Evolutionary conservation across 306 rosid genomes (phyloP).

Genomic region (Elaeagnus macrophylla): DNA sequence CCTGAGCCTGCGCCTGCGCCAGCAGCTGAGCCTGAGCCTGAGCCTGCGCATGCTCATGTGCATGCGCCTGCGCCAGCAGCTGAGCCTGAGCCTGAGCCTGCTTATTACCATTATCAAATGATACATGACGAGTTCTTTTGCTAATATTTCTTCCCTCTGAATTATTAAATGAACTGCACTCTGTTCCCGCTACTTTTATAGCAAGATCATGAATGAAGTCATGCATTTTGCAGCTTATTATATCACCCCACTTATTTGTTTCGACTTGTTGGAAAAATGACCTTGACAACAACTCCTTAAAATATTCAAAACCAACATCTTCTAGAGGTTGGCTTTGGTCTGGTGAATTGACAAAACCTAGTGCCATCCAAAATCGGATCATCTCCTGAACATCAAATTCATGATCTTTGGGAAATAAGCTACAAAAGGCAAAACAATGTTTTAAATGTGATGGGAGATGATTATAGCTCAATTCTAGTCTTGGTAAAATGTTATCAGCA

Average conservation of each 20-base stretch:
- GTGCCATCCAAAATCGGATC: neutral
- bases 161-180: neutral
- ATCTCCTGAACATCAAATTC: neutral
- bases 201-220: neutral
- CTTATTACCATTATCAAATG: neutral
- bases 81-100: no score
- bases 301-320: neutral
- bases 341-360: neutral
- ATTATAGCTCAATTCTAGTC: neutral
- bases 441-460: neutral
- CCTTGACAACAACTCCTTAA: neutral
- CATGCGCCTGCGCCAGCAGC: no score
- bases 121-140: neutral
- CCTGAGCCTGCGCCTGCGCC: no score
- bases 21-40: no score
- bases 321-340: neutral
- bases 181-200: neutral
- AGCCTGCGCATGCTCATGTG: no score
- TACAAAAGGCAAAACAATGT: neutral
- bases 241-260: neutral
- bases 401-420: neutral
- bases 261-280: neutral
- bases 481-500: neutral
- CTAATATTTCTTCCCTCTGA: neutral
- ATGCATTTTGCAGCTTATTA: neutral